These are phyloP conservation scores for Suillus spraguei DNA, from an alignment of 768 basidiomycete genomes.

Conservation along the genomic window DNA sequence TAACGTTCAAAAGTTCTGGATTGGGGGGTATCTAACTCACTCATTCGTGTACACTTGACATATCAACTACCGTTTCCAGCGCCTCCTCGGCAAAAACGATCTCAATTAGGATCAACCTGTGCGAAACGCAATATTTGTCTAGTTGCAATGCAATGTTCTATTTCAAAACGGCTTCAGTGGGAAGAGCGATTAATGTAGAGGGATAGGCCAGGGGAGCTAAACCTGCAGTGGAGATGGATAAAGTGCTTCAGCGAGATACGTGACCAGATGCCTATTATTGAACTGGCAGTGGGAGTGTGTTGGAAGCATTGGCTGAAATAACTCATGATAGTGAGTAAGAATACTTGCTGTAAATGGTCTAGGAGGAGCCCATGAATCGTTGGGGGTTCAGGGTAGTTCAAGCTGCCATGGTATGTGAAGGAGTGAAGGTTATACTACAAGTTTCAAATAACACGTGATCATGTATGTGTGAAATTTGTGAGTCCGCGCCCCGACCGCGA, in stretches of 20 bases:
- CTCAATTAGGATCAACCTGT: not conserved
- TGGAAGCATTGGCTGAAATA: not conserved
- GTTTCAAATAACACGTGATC: not conserved
- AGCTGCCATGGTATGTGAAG: not conserved
- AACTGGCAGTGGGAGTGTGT: not conserved
- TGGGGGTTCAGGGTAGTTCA: not conserved
- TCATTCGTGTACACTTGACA: not conserved
- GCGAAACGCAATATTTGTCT: not conserved
- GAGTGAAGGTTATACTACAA: not conserved
- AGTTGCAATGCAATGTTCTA: not conserved
- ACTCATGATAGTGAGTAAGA: not conserved
- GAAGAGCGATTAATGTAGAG: not conserved
- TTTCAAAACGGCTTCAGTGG: not conserved
- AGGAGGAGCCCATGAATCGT: not conserved
- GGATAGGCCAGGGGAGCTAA: not conserved
- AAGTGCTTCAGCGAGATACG: not conserved
- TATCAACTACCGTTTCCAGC: not conserved
- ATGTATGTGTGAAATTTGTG: not conserved
- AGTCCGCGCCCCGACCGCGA: not conserved
- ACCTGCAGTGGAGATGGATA: not conserved
- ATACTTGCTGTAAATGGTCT: not conserved
- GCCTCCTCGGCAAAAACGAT: not conserved
- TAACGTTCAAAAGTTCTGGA: not conserved
- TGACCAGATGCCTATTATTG: not conserved
- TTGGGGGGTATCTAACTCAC: not conserved